Base-by-base conservation (phyloP, 78 protist species). In the Speleostelium caveatum region DNA sequence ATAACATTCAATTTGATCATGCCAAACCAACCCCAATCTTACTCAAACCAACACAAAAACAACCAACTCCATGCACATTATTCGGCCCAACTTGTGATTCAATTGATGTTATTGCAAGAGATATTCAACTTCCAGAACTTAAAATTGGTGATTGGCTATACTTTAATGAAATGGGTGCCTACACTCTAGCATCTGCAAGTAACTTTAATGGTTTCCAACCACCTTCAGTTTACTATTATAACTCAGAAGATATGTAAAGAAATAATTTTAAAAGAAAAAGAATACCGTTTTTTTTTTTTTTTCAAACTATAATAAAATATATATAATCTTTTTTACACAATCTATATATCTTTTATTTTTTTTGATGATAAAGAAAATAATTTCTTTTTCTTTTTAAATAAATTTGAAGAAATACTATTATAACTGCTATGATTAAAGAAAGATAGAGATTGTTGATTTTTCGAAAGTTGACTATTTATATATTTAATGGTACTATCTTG, bases 41-140 rank as follows among this genome's bases (percentile, higher is more conserved):
- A 16, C 79, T 96, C 38, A 69, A 86, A 32, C 63, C 62, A 59
- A 28, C 71, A 4, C 16, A 24, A 36, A 78, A 72, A 61, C 75
- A 75, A 71, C 86, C 85, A 56, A 32, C 58, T 45, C 73, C 93
- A 41, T 69, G 96, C 78, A 93, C 95, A 53, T 65, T 98, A 56
- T 98, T 96, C 66, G 99, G 99, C 26, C 99, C 99, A 42, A 98
- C 99, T 22, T 98, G 99, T 89, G 99, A 98, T 95, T 41, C 95
- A 14, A 65, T 98, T 41, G 99, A 98, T 83, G 93, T 92, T 55
- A 73, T 97, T 45, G 60, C 63, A 26, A 61, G 68, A 78, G 77
- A 68, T 69, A 56, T 68, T 21, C 62, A 6, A 55, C 53, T 98
- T 49, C 99, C 98, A 21, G 95, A 92, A 79, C 90, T 97, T 35